These are phyloP conservation scores for Dalbergia cochinchinensis DNA, from an alignment of 306 rosid genomes.

Conservation along the genomic window DNA sequence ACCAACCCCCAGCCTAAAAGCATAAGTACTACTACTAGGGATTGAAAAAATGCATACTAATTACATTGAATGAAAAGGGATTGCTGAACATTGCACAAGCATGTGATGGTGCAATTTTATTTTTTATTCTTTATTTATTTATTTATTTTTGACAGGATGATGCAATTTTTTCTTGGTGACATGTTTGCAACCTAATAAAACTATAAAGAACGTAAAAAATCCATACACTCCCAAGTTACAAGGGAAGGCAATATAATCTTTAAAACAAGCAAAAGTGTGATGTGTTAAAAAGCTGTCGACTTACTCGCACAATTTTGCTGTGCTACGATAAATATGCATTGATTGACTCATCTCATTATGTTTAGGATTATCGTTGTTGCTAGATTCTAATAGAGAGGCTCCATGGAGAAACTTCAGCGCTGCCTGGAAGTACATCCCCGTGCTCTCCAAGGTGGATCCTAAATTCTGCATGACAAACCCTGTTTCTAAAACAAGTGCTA, in stretches of 20 bases:
- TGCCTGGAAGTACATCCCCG: slow-evolving; percentile 83
- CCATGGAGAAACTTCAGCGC: slow-evolving; percentile 96
- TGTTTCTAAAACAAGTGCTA: slow-evolving; percentile 34
- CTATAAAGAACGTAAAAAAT: slow-evolving; percentile 2
- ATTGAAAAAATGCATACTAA: not conserved
- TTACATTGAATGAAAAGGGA: not conserved
- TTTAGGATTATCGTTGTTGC: slow-evolving; percentile 69
- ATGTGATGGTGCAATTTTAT: not conserved
- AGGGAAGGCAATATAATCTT: slow-evolving; percentile 19
- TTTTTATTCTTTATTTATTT: too few relatives aligned
- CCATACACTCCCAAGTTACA: slow-evolving; percentile 1
- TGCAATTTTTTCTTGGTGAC: not conserved
- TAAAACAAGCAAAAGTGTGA: slow-evolving; percentile 41
- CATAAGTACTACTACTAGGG: not conserved
- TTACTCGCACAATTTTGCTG: slow-evolving; percentile 97
- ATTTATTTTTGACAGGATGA: not conserved
- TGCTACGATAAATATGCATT: slow-evolving; percentile 75
- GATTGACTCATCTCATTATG: slow-evolving; percentile 70
- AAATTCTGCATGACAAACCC: slow-evolving; percentile 68
- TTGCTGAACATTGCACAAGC: not conserved
- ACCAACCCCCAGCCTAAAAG: too few relatives aligned
- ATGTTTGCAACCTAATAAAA: not conserved
- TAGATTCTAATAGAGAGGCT: slow-evolving; percentile 78
- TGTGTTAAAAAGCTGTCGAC: slow-evolving; percentile 45
- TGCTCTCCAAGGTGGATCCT: slow-evolving; percentile 76